These are phyloP conservation scores for Malus hybrid DNA, from an alignment of 331 rosid genomes.

Conservation along the genomic window DNA sequence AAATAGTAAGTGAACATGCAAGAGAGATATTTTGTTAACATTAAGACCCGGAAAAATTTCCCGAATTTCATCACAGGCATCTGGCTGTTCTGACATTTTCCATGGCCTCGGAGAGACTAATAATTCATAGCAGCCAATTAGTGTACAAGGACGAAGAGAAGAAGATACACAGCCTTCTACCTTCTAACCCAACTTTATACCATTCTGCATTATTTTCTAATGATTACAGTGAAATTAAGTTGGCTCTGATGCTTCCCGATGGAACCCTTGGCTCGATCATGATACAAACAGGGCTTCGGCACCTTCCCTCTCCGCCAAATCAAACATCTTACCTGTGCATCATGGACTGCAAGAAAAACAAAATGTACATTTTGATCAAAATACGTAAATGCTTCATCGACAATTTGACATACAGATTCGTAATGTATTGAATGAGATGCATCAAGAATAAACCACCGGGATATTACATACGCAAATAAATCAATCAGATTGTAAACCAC, in stretches of 20 bases:
- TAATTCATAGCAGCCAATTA: constrained; percentile 18
- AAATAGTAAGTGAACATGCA: background rate
- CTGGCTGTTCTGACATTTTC: constrained; percentile 14
- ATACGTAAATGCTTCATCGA: background rate
- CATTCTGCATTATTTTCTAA: constrained; percentile 40
- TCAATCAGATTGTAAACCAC: background rate
- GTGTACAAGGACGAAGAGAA: constrained; percentile 35
- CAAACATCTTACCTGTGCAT: constrained; percentile 39
- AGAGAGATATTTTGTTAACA: background rate
- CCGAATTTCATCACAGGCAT: background rate
- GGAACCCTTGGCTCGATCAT: constrained; percentile 17
- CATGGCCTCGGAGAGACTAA: constrained; percentile 8
- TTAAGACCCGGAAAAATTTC: background rate
- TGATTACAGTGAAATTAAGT: constrained; percentile 26
- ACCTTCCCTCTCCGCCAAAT: constrained; percentile 22
- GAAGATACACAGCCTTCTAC: constrained; percentile 27
- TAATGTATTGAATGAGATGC: background rate
- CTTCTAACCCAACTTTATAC: constrained; percentile 35
- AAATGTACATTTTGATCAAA: background rate
- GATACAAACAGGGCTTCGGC: constrained; percentile 24
- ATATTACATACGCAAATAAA: background rate
- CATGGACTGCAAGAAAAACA: constrained; percentile 44
- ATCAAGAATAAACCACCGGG: background rate
- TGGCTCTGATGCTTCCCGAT: constrained; percentile 18
- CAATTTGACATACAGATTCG: background rate